Percentiles rank a stretch among this genome's conserved stretches.
phyloP scores from a whole-genome alignment of 2,329 filamentous ascomycete species.

The Exophiala sp. region DNA sequence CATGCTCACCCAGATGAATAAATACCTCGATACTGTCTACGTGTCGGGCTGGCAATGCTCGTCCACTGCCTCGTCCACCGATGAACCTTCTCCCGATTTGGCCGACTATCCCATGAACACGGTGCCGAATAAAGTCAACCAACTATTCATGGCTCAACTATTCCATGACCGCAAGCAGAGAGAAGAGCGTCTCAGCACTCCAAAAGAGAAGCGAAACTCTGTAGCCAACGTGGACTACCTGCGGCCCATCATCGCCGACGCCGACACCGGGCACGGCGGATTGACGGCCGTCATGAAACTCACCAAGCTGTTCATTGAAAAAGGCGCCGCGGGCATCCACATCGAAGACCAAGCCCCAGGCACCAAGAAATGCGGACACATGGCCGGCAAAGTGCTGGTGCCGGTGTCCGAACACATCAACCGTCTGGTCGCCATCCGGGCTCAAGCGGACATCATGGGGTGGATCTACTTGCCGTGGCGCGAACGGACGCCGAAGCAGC shows the following conservation, averaged over 20 bases:
- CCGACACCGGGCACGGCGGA: conserved; percentile 93
- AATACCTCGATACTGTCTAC: conserved; percentile 97
- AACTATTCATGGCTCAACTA: conserved; percentile 95
- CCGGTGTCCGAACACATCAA: conserved; percentile 98
- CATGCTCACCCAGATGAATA: conserved; percentile 99
- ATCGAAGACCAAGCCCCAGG: conserved; percentile 98
- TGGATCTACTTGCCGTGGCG: conserved; percentile 82
- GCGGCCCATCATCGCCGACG: conserved; percentile 91
- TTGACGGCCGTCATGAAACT: conserved; percentile 99
- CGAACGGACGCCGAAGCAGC: conserved; percentile 97
- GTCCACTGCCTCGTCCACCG: conserved; percentile 86
- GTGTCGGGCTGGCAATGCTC: conserved; percentile 99
- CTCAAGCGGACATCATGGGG: conserved; percentile 98
- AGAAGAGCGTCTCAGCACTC: conserved; percentile 77
- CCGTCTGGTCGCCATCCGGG: conserved; percentile 89
- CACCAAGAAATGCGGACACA: conserved; percentile 99
- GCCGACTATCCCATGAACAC: conserved; percentile 98
- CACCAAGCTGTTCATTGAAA: conserved; percentile 94
- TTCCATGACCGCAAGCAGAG: conserved; percentile 99
- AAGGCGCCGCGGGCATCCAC: conserved; percentile 93
- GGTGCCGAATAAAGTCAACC: conserved; percentile 95
- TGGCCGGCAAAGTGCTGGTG: conserved; percentile 97
- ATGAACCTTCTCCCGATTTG: conserved; percentile 95
- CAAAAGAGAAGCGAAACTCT: conserved; percentile 65
- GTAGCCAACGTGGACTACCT: conserved; percentile 86